Base-by-base conservation (phyloP, 2,329 filamentous ascomycete genomes). In the Colletotrichum tabaci region DNA sequence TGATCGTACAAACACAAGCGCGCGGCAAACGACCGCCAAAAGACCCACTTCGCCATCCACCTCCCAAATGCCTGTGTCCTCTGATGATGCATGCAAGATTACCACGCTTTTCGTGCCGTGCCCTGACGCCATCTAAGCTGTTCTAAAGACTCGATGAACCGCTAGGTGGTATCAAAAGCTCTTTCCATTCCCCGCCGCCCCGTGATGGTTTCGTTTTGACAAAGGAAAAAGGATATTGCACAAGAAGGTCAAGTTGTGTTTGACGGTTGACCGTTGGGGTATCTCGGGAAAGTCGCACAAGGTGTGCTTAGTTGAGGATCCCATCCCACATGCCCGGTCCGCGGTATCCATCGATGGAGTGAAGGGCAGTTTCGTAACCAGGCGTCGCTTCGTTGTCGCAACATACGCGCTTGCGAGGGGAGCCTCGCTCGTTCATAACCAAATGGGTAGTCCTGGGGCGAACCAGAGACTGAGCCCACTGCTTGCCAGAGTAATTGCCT, bases 261-360 rank as follows among this genome's bases (percentile, higher is more conserved):
- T 56, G 46, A 66, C 52, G 16, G 65, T 63, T 67, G 56, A 67
- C 47, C 52, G 42, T 23, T 44, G 47, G 63, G 60, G 55, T 68
- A 71, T 71, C 53, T 67, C n/a, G 60, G 13, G 53, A 42, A 47
- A 40, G 26, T 30, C 38, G 47, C 52, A 58, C 61, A 23, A 30
- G 58, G 13, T 10, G 68, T 81, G 55, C 47, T 65, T 83, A 89
- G 78, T 88, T 87, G 74, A 92, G 82, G 74, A 93, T 89, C 66
- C 87, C 89, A 71, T 88, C 85, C 91, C 91, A 93, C 89, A 92
- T 92, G 63, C 90, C 90, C 49, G 89, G 88, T 46, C 88, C 89
- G 53, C 85, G 85, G 42, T 86, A 80, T 57, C 81, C 87, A 71
- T 84, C 86, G 68, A 87, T 82, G 52, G 84, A 84, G 75, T 89